These are phyloP conservation scores for Pterocarpus macrocarpus DNA, from an alignment of 306 rosid genomes.

Conservation along the genomic window DNA sequence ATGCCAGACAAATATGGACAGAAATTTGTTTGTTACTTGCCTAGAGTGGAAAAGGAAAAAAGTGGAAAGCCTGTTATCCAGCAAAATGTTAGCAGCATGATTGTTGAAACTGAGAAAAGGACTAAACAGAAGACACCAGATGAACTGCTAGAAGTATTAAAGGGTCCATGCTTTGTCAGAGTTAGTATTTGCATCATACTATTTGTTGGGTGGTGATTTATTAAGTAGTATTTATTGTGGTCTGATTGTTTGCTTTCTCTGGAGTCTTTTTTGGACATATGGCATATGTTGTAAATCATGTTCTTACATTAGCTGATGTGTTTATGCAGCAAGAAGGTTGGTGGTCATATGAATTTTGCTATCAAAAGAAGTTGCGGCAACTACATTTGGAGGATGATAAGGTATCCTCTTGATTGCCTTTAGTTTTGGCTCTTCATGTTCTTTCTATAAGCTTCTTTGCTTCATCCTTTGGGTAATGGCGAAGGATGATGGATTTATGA, in stretches of 20 bases:
- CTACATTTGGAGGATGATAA: constrained; percentile 86
- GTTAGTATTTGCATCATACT: constrained; percentile 59
- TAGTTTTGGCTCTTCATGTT: constrained; percentile 23
- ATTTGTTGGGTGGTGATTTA: constrained; percentile 21
- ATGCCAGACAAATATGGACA: constrained; percentile 82
- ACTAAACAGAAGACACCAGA: constrained; percentile 91
- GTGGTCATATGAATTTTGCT: constrained; percentile 99
- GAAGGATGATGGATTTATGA: constrained; percentile 16
- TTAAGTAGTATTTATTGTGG: not conserved
- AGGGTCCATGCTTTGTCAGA: constrained; percentile 77
- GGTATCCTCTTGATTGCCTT: constrained; percentile 60
- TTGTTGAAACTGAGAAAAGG: constrained; percentile 83
- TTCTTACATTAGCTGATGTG: constrained; percentile 41
- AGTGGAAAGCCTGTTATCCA: constrained; percentile 67
- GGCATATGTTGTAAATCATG: constrained; percentile 20
- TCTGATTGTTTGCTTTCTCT: not conserved
- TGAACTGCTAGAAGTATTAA: constrained; percentile 86
- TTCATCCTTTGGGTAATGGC: constrained; percentile 27
- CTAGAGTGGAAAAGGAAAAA: constrained; percentile 86
- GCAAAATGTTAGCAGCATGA: constrained; percentile 83
- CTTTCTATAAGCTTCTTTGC: constrained; percentile 6
- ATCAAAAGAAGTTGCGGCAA: constrained; percentile 78
- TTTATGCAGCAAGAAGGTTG: constrained; percentile 95
- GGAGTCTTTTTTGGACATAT: not conserved
- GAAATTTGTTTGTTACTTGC: constrained; percentile 82